These are phyloP conservation scores for Aspergillus spinulosporus DNA, from an alignment of 2,329 filamentous ascomycete species.

Conservation along the genomic window DNA sequence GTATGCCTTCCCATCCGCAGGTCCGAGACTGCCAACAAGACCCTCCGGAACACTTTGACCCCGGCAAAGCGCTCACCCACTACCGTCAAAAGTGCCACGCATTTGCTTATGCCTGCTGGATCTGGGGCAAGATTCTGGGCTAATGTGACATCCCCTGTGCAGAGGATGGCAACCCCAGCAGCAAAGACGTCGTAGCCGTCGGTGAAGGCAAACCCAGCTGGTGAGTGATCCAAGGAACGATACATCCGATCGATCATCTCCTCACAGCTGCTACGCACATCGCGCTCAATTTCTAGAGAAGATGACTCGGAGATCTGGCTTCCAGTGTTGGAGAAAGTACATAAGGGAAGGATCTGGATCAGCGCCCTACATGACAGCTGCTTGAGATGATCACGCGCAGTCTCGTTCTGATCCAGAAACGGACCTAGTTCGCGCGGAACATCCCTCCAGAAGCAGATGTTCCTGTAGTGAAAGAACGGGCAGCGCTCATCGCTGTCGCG, in stretches of 20 bases:
- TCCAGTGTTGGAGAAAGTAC: not conserved
- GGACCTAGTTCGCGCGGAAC: not conserved
- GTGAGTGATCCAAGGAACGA: slow-evolving; percentile 15
- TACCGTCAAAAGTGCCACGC: slow-evolving; percentile 21
- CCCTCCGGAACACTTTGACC: slow-evolving; percentile 19
- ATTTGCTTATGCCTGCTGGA: slow-evolving; percentile 14
- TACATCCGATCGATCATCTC: slow-evolving; percentile 22
- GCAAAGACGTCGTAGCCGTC: slow-evolving; percentile 26
- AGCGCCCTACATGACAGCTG: slow-evolving; percentile 9
- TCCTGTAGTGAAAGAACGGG: slow-evolving; percentile 20
- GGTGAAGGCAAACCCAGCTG: slow-evolving; percentile 15
- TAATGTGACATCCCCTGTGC: not conserved
- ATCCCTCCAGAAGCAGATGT: slow-evolving; percentile 23
- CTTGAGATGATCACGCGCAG: not conserved
- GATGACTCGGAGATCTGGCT: not conserved
- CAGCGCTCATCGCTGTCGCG: slow-evolving; percentile 9
- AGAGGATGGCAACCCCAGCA: slow-evolving; percentile 19
- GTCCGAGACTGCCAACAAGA: slow-evolving; percentile 16
- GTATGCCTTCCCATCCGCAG: not conserved
- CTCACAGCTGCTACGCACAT: slow-evolving; percentile 13
- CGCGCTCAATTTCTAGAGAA: not conserved
- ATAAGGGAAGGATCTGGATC: not conserved
- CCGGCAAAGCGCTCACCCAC: slow-evolving; percentile 21
- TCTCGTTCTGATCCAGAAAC: not conserved
- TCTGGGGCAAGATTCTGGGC: not conserved